Evolutionary conservation across 345 rosid species (phyloP), one percentile per base, ranked within the genome.

Genomic region (Bretschneidera sinensis): DNA sequence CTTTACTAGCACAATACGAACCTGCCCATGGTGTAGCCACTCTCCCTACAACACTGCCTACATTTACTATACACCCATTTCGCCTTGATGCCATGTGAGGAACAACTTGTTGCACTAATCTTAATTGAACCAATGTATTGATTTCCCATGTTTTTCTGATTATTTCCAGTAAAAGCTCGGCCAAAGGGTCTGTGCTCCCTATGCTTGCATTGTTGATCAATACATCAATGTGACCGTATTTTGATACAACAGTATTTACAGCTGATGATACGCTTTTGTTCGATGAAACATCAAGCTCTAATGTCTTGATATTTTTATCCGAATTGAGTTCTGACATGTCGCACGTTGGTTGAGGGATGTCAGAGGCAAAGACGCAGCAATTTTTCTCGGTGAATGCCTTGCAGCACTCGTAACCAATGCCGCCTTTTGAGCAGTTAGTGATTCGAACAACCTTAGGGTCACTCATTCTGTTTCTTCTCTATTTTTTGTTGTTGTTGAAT

Each of bases 11-110:
- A 35, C 89, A 79, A 48, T 86, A 83, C 0, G 92, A 81, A 35
- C 92, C 89, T 15, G 80, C 83, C 85, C 86, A 81, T 24, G 92
- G 92, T 0, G 85, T 79, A 14, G 88, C 72, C 4, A 71, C 86
- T 23, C 18, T 68, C 45, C 89, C 89, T 1, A 73, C 87, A 6
- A 86, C 83, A 31, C 84, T 86, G 31, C 83, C 89, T 31, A 81
- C 54, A 47, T 86, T 83, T 24, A 81, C 87, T 59, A 83, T 78
- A 15, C 62, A 60, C 34, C 92, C 92, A 9, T 65, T 62, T 1
- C 81, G 59, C 35, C 72, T 61, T 10, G 69, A 61, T 0, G 78
- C 89, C 92, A 83, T 86, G 70, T 78, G 48, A 17, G 92, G 92
- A n/a, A 83, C 89, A 16, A 83, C 81, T 20, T 78, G 75, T 63